Percentiles rank a stretch among this genome's conserved stretches.
These are phyloP conservation scores for Aureococcus anophagefferens DNA, from an alignment of 108 stramenopile genomes.

Conservation along the genomic window DNA sequence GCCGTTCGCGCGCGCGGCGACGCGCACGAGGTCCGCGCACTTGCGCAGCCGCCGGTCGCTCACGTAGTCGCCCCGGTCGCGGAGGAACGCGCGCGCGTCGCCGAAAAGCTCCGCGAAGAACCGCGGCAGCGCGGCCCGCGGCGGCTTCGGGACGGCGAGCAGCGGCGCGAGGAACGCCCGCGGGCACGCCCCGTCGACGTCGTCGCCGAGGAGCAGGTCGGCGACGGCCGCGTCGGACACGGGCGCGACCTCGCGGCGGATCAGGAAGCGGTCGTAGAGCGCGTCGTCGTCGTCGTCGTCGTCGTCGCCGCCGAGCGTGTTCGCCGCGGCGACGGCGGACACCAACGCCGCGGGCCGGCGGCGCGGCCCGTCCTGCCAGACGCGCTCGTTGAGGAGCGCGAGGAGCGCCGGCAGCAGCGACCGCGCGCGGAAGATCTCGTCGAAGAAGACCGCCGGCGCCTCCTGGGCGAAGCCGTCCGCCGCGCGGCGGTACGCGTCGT, in stretches of 20 bases:
- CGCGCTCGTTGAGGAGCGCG: conserved; percentile 64
- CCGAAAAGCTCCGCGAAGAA: conserved; percentile 36
- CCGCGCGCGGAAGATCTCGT: conserved; percentile 70
- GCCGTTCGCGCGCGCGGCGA: conserved; percentile 55
- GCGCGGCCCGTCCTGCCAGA: conserved; percentile 58
- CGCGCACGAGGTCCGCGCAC: conserved; percentile 43
- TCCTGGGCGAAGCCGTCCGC: conserved; percentile 59
- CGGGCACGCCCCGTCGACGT: background rate
- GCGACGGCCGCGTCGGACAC: conserved; percentile 60
- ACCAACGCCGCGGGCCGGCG: conserved; percentile 52
- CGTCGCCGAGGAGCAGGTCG: conserved; percentile 29
- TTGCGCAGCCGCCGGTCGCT: conserved; percentile 60
- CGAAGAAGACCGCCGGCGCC: conserved; percentile 37
- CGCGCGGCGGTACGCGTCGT: conserved; percentile 54
- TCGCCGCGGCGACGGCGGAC: conserved; percentile 50
- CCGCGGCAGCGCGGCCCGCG: conserved; percentile 11
- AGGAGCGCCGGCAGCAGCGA: conserved; percentile 64
- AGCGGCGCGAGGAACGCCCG: conserved; percentile 7
- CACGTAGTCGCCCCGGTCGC: conserved; percentile 44
- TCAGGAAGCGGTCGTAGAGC: conserved; percentile 57
- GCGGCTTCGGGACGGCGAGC: background rate
- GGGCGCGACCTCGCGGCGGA: conserved; percentile 49
- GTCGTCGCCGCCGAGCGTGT: conserved; percentile 39
- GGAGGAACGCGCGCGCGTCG: conserved; percentile 40
- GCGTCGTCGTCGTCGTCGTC: conserved; percentile 64